Conservation (phyloP, 306 rosid genomes). For the Cajanus cajan region DNA sequence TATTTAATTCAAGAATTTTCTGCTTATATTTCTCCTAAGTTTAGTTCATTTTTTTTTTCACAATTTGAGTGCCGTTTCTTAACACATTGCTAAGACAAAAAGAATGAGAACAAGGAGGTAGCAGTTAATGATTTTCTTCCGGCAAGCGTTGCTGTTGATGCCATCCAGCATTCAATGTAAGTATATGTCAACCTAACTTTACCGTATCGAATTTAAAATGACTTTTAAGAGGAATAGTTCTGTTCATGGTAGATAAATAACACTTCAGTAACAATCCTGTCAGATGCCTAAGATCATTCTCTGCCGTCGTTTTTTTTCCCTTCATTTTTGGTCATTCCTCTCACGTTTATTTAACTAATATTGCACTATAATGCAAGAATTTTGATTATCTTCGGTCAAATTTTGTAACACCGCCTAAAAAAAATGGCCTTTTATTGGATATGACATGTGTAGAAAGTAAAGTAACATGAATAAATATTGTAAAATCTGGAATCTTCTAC, state of each 20-base stretch:
- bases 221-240: background rate
- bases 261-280: background rate
- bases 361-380: background rate
- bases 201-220: background rate
- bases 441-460: background rate
- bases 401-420: background rate
- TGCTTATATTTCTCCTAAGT: background rate
- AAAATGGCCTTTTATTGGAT: background rate
- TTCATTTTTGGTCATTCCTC: background rate
- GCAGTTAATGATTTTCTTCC: constrained; percentile 94
- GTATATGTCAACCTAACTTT: constrained; percentile 27
- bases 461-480: background rate
- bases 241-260: background rate
- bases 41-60: constrained; percentile 7
- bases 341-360: background rate
- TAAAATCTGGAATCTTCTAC: background rate
- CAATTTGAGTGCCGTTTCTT: constrained; percentile 26
- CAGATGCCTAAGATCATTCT: background rate
- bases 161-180: constrained; percentile 88
- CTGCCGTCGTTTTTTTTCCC: too few species aligned
- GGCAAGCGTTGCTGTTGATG: constrained; percentile 63
- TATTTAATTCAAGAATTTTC: background rate
- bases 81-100: constrained; percentile 69
- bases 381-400: background rate
- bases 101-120: constrained; percentile 97